Conservation (phyloP, 257 asterid genomes). For the Solanum medicagineum region DNA sequence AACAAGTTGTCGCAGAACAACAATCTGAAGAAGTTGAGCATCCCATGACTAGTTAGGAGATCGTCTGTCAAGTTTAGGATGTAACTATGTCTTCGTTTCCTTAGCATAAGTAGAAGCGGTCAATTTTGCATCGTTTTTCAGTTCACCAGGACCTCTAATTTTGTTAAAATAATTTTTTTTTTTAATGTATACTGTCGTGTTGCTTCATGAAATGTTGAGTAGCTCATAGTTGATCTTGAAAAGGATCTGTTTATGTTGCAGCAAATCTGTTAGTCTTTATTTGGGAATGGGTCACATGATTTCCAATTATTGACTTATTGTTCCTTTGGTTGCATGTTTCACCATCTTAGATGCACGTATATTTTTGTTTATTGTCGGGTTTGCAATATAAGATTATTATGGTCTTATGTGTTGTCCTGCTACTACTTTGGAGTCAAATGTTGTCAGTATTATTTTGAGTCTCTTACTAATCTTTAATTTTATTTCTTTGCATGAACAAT, state of each 20-base stretch:
- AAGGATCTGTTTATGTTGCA: background rate
- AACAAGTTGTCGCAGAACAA: background rate
- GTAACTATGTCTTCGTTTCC: too few relatives aligned
- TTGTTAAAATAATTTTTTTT: too few relatives aligned
- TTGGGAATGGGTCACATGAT: background rate
- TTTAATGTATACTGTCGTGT: background rate
- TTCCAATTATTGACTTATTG: background rate
- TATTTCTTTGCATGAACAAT: too few relatives aligned
- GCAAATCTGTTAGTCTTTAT: background rate
- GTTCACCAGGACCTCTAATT: too few relatives aligned
- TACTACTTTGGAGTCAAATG: too few relatives aligned
- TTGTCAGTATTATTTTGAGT: too few relatives aligned
- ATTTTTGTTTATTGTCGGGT: constrained; percentile 32
- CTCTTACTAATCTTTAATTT: too few relatives aligned
- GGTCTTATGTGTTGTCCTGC: too few relatives aligned
- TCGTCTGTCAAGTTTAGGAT: background rate
- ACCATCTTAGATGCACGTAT: background rate
- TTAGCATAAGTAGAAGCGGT: too few relatives aligned
- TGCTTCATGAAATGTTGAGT: background rate
- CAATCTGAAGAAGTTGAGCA: background rate
- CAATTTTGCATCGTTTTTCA: too few relatives aligned
- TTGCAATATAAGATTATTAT: background rate
- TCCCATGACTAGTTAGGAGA: background rate
- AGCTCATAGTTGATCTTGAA: background rate
- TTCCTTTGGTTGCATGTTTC: background rate